Evolutionary conservation across 805 yeast genomes (phyloP).

Genomic region (Komagataella pastoris): DNA sequence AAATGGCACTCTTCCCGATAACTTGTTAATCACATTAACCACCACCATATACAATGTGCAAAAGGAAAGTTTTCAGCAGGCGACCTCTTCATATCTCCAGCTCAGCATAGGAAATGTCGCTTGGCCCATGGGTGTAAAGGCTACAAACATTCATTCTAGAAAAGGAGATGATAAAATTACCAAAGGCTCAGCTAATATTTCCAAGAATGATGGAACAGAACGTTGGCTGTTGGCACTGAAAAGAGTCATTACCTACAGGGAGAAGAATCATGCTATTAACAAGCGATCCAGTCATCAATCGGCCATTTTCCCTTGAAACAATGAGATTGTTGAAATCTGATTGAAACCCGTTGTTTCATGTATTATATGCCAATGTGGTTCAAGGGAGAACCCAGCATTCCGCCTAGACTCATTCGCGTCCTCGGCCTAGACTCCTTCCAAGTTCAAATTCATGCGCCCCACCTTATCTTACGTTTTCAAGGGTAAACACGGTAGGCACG

Average conservation of each 20-base stretch:
- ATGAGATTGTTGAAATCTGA: not conserved
- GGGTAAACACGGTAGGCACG: not conserved
- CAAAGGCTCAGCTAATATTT: constrained; percentile 44
- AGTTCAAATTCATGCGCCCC: not conserved
- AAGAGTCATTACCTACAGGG: constrained; percentile 50
- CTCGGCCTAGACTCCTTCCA: not conserved
- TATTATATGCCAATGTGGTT: not conserved
- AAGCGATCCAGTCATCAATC: not conserved
- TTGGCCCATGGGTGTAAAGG: constrained; percentile 83
- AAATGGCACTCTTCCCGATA: constrained; percentile 20
- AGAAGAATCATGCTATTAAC: constrained; percentile 6
- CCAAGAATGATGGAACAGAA: constrained; percentile 66
- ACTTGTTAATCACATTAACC: constrained; percentile 38
- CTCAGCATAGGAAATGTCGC: constrained; percentile 80
- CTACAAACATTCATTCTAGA: constrained; percentile 70
- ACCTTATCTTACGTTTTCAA: not conserved
- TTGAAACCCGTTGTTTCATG: not conserved
- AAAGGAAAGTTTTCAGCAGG: constrained; percentile 29
- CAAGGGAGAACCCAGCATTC: not conserved
- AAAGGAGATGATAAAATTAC: constrained; percentile 47
- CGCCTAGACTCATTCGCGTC: not conserved
- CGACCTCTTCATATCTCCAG: constrained; percentile 59
- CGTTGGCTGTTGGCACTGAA: constrained; percentile 68
- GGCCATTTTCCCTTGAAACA: not conserved
- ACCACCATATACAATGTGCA: constrained; percentile 55